phyloP scores from a whole-genome alignment of 2,329 filamentous ascomycete species.

The Fusarium tricinctum region DNA sequence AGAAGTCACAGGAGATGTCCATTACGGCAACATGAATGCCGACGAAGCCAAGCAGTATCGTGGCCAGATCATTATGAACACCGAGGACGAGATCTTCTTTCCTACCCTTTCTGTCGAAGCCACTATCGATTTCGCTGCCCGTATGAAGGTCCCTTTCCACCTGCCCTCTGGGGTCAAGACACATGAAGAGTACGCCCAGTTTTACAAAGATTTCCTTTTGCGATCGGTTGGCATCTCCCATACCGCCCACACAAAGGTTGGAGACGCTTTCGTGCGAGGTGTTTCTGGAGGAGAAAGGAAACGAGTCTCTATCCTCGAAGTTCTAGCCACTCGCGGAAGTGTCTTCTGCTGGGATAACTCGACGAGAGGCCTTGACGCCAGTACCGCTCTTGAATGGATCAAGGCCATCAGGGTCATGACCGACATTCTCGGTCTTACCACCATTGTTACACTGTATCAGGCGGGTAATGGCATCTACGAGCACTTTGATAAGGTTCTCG shows the following conservation, averaged over 20 bases:
- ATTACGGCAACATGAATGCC: conserved; percentile 66
- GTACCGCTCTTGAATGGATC: conserved; percentile 72
- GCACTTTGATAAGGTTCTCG: conserved; percentile 77
- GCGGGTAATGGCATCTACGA: conserved; percentile 78
- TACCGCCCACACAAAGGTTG: conserved; percentile 74
- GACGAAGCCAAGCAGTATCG: conserved; percentile 64
- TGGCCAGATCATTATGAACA: conserved; percentile 76
- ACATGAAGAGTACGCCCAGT: conserved; percentile 60
- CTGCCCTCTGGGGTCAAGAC: conserved; percentile 60
- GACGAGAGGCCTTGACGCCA: conserved; percentile 75
- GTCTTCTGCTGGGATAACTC: conserved; percentile 77
- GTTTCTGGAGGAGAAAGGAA: conserved; percentile 78
- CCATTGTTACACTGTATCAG: conserved; percentile 77
- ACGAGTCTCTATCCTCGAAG: conserved; percentile 77
- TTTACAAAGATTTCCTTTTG: conserved; percentile 68
- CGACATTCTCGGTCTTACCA: conserved; percentile 70
- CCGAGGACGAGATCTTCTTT: conserved; percentile 75
- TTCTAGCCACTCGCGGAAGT: conserved; percentile 67
- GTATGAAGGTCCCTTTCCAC: conserved; percentile 67
- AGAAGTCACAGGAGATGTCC: conserved; percentile 69
- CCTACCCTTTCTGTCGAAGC: conserved; percentile 78
- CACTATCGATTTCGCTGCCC: conserved; percentile 78
- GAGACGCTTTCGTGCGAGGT: conserved; percentile 74
- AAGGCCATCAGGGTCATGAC: conserved; percentile 73
- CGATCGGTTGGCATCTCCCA: conserved; percentile 70